These are phyloP conservation scores for Nasturtium officinale DNA, from an alignment of 345 rosid species.

Conservation along the genomic window DNA sequence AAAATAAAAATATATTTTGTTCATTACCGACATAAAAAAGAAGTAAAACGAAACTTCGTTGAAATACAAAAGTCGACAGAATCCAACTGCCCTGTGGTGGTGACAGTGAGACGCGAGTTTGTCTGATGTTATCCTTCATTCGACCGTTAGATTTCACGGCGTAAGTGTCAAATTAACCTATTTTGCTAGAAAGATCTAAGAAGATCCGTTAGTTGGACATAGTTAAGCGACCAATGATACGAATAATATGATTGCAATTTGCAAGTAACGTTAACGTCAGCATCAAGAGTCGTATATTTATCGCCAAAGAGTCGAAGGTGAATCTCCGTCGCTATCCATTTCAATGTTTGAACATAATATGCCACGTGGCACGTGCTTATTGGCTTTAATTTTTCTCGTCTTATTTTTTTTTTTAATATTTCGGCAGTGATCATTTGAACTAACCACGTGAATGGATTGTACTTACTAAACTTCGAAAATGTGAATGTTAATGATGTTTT, in stretches of 20 bases:
- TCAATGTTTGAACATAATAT: no score
- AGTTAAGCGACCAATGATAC: neutral
- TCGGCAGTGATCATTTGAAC: no score
- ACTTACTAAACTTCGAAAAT: no score
- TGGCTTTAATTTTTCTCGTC: no score
- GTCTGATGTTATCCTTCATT: slow-evolving; percentile 2
- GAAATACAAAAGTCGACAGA: slow-evolving; percentile 10
- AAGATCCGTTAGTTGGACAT: slow-evolving; percentile 6
- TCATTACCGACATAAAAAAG: slow-evolving; percentile 33
- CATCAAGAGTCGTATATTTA: neutral
- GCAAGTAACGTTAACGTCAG: neutral
- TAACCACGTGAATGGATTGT: no score
- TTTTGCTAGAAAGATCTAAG: neutral
- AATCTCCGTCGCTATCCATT: neutral
- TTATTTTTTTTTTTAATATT: no score
- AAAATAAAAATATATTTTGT: neutral
- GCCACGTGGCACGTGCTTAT: no score
- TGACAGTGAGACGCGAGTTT: slow-evolving; percentile 9
- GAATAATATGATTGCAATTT: neutral
- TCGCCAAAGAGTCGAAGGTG: no score
- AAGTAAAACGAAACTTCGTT: slow-evolving; percentile 25
- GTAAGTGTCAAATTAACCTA: neutral
- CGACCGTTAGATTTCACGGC: slow-evolving; percentile 25
- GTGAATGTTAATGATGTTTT: no score
- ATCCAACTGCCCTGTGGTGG: slow-evolving; percentile 23